A percentile compares a stretch with the other conserved stretches of the same genome.
Evolutionary conservation across 306 rosid genomes (phyloP).

Genomic region (Begonia fuchsioides): DNA sequence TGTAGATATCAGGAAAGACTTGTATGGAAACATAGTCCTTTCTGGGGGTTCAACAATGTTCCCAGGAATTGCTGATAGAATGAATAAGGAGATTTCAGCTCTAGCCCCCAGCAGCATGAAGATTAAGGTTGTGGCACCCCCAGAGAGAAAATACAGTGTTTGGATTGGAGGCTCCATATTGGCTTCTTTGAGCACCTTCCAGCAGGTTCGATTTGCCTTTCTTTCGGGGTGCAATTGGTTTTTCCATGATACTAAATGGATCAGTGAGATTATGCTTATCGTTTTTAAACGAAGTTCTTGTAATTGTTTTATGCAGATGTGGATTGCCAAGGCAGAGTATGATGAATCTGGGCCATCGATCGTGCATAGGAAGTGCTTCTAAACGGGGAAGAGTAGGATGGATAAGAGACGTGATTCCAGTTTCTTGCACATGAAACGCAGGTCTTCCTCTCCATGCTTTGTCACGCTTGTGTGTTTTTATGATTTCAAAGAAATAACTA

Average conservation of each 20-base stretch:
- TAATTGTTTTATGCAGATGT: slow-evolving; percentile 51
- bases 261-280: neutral
- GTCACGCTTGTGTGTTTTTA: slow-evolving; percentile 31
- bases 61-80: slow-evolving; percentile 90
- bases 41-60: slow-evolving; percentile 99
- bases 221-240: neutral
- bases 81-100: slow-evolving; percentile 95
- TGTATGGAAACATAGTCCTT: slow-evolving; percentile 91
- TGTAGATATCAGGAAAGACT: slow-evolving; percentile 94
- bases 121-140: slow-evolving; percentile 98
- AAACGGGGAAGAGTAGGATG: slow-evolving; percentile 8
- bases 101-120: slow-evolving; percentile 99
- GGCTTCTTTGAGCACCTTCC: slow-evolving; percentile 99
- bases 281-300: neutral
- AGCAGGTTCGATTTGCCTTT: slow-evolving; percentile 44
- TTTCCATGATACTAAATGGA: no score
- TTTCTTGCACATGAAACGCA: slow-evolving; percentile 2
- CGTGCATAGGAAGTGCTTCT: slow-evolving; percentile 96
- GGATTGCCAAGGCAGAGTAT: slow-evolving; percentile 94
- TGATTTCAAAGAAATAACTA: slow-evolving; percentile 14
- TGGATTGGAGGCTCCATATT: slow-evolving; percentile 99
- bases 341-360: slow-evolving; percentile 95
- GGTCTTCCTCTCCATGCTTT: slow-evolving; percentile 28
- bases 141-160: slow-evolving; percentile 98
- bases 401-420: slow-evolving; percentile 18